Conservation (phyloP, 176 grass and related monocot genomes). For the Avena sativa region DNA sequence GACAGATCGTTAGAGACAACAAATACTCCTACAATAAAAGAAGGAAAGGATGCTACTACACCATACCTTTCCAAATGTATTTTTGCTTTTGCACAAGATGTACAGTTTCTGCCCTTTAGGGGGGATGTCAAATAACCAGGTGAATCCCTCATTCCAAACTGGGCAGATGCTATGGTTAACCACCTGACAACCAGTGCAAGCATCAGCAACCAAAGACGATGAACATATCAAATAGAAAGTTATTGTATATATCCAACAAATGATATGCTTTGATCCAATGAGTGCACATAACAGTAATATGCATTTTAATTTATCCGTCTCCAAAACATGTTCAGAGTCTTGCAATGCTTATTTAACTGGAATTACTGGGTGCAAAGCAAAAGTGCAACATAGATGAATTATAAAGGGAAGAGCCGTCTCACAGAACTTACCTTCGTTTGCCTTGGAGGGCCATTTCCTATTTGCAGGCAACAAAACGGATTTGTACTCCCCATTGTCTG, state of each 20-base stretch:
- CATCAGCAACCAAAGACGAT: constrained; percentile 24
- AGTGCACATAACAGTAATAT: constrained; percentile 10
- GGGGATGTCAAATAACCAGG: constrained; percentile 92
- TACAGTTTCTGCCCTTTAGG: constrained; percentile 99
- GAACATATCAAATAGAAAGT: constrained; percentile 9
- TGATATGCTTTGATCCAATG: background rate
- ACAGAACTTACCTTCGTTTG: constrained; percentile 73
- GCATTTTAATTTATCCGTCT: background rate
- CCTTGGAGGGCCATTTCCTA: constrained; percentile 91
- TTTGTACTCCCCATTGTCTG: constrained; percentile 96
- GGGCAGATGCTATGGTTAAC: constrained; percentile 78
- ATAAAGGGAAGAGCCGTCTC: background rate
- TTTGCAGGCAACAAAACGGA: constrained; percentile 96
- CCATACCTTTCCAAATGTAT: constrained; percentile 94
- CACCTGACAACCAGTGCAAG: constrained; percentile 57
- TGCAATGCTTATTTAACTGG: constrained; percentile 27
- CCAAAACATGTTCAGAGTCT: background rate
- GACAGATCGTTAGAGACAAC: background rate
- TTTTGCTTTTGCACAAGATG: constrained; percentile 98
- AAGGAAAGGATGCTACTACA: background rate
- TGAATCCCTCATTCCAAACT: constrained; percentile 96
- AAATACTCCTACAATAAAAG: background rate
- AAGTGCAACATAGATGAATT: background rate
- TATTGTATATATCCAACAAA: background rate
- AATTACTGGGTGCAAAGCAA: constrained; percentile 12